Conservation (phyloP, 768 basidiomycete species). For the Lentinula guzmanii region DNA sequence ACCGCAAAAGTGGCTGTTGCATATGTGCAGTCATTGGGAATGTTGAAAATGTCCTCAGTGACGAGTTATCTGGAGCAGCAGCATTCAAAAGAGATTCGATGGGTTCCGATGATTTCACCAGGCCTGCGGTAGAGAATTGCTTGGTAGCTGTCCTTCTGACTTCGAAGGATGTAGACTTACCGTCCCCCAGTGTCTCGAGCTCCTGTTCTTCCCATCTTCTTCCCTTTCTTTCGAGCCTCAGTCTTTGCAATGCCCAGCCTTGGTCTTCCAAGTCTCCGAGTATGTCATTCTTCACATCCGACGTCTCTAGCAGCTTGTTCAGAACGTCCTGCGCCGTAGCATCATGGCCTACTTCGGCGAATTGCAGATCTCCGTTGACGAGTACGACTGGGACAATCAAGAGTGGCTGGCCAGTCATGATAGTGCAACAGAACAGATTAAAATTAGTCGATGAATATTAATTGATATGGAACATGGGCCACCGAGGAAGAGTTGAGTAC, state of each 20-base stretch:
- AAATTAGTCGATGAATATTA: no score
- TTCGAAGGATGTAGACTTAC: slow-evolving; percentile 27
- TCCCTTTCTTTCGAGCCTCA: slow-evolving; percentile 53
- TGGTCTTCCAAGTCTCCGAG: slow-evolving; percentile 50
- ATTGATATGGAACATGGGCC: no score
- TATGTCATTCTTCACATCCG: slow-evolving; percentile 37
- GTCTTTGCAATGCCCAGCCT: slow-evolving; percentile 66
- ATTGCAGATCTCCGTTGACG: slow-evolving; percentile 53
- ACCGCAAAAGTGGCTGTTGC: slow-evolving; percentile 58
- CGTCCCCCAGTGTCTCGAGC: slow-evolving; percentile 57
- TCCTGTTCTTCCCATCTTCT: slow-evolving; percentile 69
- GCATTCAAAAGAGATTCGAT: slow-evolving; percentile 50
- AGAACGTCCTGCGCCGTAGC: slow-evolving; percentile 60
- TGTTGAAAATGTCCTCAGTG: slow-evolving; percentile 56
- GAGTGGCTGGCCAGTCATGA: not conserved
- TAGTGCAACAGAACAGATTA: not conserved
- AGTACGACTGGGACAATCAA: slow-evolving; percentile 47
- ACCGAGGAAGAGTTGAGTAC: no score
- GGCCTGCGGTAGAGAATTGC: slow-evolving; percentile 31
- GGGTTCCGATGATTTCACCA: slow-evolving; percentile 34
- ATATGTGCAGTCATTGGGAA: slow-evolving; percentile 66
- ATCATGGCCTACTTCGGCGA: slow-evolving; percentile 45
- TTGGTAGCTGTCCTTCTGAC: not conserved
- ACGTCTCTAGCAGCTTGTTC: slow-evolving; percentile 43
- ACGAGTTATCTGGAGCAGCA: slow-evolving; percentile 23